Conservation (phyloP, 345 rosid genomes). For the Geranium brycei region DNA sequence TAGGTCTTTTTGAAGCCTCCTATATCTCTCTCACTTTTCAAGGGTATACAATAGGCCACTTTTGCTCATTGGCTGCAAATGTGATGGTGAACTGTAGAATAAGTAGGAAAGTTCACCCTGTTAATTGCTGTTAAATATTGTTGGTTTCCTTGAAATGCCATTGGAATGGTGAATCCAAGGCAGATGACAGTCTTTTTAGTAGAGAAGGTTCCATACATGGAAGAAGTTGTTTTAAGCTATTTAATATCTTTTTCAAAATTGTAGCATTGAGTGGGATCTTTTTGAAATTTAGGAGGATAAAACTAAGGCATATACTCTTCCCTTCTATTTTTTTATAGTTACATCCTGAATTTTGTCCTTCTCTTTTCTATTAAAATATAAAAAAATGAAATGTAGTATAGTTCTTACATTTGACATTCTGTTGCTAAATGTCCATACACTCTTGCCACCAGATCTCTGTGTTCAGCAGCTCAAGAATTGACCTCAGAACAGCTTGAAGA, state of each 20-base stretch:
- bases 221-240: neutral
- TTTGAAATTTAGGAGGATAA: no score
- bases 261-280: no score
- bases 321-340: no score
- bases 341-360: no score
- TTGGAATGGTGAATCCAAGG: neutral
- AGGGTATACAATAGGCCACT: neutral
- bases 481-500: conserved; percentile 45
- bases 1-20: neutral
- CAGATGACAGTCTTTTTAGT: neutral
- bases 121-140: no score
- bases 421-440: neutral
- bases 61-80: neutral
- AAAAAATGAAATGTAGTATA: neutral
- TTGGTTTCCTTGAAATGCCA: no score
- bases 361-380: neutral
- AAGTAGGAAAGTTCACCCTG: no score
- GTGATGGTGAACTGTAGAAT: neutral
- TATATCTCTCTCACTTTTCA: neutral
- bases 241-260: neutral
- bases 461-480: conserved; percentile 46
- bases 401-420: neutral
- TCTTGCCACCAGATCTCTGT: conserved; percentile 37
- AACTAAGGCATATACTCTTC: no score
- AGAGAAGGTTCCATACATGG: neutral